Base-by-base conservation (phyloP, 192 early-diverging fungal genomes). In the Backusella mclennaniae region DNA sequence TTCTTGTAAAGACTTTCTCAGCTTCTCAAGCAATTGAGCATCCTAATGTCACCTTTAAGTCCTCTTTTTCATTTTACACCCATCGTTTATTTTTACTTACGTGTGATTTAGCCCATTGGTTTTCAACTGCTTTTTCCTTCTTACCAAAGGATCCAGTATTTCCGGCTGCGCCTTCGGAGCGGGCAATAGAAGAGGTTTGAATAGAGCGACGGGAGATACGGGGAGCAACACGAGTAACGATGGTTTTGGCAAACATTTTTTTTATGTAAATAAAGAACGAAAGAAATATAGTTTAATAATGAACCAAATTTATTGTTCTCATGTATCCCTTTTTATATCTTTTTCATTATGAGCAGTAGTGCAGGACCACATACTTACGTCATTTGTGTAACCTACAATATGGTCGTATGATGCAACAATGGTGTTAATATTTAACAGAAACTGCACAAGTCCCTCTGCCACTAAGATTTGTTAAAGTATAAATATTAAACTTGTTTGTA, bases 121-220 rank as follows among this genome's bases (percentile, higher is more conserved):
- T 33, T 33, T 68, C 67, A 33, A 36, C 67, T 36, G 67, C 67
- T n/a, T 68, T 68, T 68, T 68, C 67, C n/a, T 36, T 68, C 33
- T 68, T 36, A 68, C 67, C 67, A 68, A 68, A 36, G 17, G 67
- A 49, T n/a, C 46, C 46, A n/a, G 46, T 49, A 17, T n/a, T 49
- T 49, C 46, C 46, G n/a, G 46, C 19, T 6, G 69, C 41, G 6
- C 69, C 69, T n/a, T 71, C 69, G 21, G 36, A 41, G 7, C 23
- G 31, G 39, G 69, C 69, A 71, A 42, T 41, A 38, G 36, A 41
- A 21, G 69, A 41, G 6, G 69, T 71, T 38, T 71, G 69, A 7
- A 71, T n/a, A 71, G 36, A 26, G 26, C 69, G 69, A 29, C 69
- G 69, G 23, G 36, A 35, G 23, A 71, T 26, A 71, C 23, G 23